A percentile compares a stretch with the other conserved stretches of the same genome.
These are phyloP conservation scores for Dictyostelium firmibasis DNA, from an alignment of 78 protist genomes.

Conservation along the genomic window DNA sequence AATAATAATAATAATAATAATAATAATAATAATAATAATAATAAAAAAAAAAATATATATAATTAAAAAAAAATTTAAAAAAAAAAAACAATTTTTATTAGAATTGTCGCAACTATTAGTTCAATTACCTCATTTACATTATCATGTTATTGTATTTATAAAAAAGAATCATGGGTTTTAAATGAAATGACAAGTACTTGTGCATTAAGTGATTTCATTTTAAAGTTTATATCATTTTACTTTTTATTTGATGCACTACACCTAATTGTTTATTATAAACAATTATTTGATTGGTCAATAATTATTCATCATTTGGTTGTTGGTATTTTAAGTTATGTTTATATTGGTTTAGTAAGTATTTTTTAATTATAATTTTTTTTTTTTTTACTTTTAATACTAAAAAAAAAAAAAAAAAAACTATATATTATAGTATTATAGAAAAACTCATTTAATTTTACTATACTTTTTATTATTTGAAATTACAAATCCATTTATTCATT, in stretches of 20 bases:
- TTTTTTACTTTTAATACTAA: not conserved
- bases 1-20: too few species aligned
- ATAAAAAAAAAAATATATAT: too few species aligned
- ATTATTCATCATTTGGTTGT: not conserved
- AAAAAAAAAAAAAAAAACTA: not conserved
- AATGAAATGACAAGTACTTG: not conserved
- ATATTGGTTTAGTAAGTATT: not conserved
- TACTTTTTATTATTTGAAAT: not conserved
- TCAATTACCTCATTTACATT: not conserved
- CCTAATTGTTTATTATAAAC: not conserved
- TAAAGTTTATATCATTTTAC: not conserved
- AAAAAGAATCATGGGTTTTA: not conserved
- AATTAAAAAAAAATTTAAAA: too few species aligned
- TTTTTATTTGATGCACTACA: not conserved
- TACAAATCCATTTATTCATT: constrained; percentile 1
- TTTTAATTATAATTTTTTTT: too few species aligned
- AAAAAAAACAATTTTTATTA: not conserved
- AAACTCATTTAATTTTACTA: not conserved
- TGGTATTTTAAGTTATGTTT: not conserved
- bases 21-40: too few species aligned
- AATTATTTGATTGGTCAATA: not conserved
- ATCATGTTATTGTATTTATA: not conserved
- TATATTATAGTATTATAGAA: not conserved
- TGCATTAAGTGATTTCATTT: not conserved
- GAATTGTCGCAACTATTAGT: not conserved